Conservation (phyloP, 805 yeast genomes). For the Yarrowia yakushimensis region DNA sequence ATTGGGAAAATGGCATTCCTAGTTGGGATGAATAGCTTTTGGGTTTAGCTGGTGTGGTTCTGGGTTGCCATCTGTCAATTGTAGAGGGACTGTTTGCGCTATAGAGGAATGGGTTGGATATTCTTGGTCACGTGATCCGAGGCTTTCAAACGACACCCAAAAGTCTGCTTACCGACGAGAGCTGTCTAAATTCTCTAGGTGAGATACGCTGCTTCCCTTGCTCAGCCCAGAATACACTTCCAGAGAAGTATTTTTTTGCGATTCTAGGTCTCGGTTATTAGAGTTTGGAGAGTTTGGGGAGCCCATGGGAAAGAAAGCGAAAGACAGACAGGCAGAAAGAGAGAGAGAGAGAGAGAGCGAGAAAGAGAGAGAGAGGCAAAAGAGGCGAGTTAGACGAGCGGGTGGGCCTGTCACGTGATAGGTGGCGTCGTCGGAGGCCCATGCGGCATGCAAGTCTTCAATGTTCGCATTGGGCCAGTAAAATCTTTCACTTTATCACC, state of each 20-base stretch:
- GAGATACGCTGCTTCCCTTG: background rate
- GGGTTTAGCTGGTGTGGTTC: background rate
- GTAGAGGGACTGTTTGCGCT: background rate
- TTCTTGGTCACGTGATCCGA: background rate
- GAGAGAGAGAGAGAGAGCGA: background rate
- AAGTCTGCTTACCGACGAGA: background rate
- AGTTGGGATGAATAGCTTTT: background rate
- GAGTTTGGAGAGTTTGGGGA: background rate
- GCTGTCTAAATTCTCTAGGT: background rate
- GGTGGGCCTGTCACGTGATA: background rate
- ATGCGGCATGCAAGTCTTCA: too few species aligned
- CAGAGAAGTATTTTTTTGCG: too few species aligned
- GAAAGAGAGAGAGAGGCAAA: background rate
- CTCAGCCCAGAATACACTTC: background rate
- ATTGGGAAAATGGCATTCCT: background rate
- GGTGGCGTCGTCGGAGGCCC: too few species aligned
- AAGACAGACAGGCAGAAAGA: background rate
- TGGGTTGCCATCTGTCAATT: background rate
- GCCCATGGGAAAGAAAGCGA: background rate
- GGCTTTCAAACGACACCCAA: background rate
- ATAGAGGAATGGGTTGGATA: background rate
- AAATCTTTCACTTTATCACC: background rate
- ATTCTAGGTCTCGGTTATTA: conserved; percentile 8
- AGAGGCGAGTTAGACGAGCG: background rate
- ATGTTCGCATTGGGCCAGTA: too few species aligned